phyloP scores from a whole-genome alignment of 305 asterid genomes.

The Solanum aculeatissimum region DNA sequence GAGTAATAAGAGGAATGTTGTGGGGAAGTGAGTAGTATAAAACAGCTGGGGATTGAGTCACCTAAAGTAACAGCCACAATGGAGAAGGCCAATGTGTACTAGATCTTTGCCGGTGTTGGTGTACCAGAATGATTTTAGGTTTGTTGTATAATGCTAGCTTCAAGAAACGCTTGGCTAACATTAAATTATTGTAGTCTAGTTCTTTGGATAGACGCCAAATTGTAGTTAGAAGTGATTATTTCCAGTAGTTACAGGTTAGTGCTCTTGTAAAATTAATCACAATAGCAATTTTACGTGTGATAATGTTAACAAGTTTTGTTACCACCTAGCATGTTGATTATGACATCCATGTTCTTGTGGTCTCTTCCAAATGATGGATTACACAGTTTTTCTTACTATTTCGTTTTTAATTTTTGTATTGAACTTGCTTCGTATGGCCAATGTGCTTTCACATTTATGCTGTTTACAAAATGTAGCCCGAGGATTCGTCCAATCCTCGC shows the following conservation, averaged over 20 bases:
- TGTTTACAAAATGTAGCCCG: neutral
- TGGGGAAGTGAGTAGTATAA: neutral
- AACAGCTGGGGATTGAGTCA: neutral
- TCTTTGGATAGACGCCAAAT: slow-evolving; percentile 12
- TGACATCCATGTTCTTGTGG: neutral
- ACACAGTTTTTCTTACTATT: neutral
- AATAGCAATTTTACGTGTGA: slow-evolving; percentile 1
- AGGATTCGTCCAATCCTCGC: neutral
- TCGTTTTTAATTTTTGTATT: neutral
- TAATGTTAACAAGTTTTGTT: slow-evolving; percentile 9
- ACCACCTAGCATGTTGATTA: neutral
- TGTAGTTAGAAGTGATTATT: slow-evolving; percentile 12
- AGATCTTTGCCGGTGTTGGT: neutral
- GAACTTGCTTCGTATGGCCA: neutral
- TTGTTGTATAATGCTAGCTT: neutral
- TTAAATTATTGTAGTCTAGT: slow-evolving; percentile 12
- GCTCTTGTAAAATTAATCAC: slow-evolving; percentile 21
- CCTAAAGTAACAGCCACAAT: neutral
- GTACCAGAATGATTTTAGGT: neutral
- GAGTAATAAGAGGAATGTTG: neutral
- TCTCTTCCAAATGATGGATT: neutral
- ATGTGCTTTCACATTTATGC: neutral
- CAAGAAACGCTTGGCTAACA: neutral
- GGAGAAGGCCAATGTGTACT: neutral
- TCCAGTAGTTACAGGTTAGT: slow-evolving; percentile 11